Evolutionary conservation across 768 basidiomycete genomes (phyloP).

Genomic region (Favolaschia claudopus): DNA sequence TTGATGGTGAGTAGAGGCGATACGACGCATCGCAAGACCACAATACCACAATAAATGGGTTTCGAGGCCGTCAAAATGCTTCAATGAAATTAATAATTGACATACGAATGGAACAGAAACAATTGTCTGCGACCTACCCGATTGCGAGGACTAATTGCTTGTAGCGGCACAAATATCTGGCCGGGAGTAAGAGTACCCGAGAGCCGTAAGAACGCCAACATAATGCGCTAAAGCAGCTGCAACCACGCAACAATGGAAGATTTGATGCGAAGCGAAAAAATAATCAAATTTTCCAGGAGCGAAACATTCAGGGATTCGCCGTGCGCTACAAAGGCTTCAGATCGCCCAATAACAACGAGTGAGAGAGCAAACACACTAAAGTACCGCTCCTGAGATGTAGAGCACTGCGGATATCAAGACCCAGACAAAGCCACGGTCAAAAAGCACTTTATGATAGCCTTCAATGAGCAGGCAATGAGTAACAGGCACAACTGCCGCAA

Average conservation of each 20-base stretch:
- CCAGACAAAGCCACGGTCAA: constrained; percentile 77
- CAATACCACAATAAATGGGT: no score
- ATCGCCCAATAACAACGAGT: constrained; percentile 17
- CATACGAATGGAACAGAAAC: neutral
- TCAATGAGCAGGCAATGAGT: constrained; percentile 67
- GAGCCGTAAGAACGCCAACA: constrained; percentile 58
- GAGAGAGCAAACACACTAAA: constrained; percentile 70
- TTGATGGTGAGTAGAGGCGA: no score
- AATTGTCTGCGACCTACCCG: neutral
- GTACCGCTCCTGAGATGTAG: constrained; percentile 81
- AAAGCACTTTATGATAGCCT: constrained; percentile 60
- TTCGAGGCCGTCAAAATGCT: no score
- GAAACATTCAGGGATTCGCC: constrained; percentile 80
- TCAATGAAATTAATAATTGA: no score
- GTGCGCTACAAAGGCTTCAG: constrained; percentile 64
- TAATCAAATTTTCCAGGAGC: constrained; percentile 82
- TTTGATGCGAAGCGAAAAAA: constrained; percentile 85
- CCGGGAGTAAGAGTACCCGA: constrained; percentile 65
- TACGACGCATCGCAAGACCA: no score
- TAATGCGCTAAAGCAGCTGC: constrained; percentile 76
- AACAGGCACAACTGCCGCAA: constrained; percentile 73
- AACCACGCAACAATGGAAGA: constrained; percentile 86
- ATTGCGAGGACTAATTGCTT: neutral
- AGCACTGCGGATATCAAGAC: constrained; percentile 71
- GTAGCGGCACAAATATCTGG: constrained; percentile 34